phyloP scores from a whole-genome alignment of 2,329 filamentous ascomycete species.

The Arthrobotrys entomopaga region DNA sequence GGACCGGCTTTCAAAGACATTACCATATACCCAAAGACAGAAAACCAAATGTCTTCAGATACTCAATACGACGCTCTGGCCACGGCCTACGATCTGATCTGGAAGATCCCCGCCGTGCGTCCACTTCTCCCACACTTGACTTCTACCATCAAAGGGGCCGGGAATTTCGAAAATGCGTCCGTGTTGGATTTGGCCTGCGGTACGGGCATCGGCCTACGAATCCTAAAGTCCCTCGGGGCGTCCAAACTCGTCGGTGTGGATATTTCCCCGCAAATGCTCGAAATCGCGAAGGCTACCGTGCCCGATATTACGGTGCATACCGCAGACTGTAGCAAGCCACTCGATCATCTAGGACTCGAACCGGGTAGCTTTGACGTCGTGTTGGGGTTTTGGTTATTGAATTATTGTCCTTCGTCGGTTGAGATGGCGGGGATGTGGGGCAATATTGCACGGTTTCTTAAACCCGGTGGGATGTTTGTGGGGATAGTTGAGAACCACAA shows the following conservation, averaged over 20 bases:
- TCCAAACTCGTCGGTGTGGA: slow-evolving; percentile 8
- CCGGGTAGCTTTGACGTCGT: not conserved
- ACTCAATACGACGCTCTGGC: slow-evolving; percentile 4
- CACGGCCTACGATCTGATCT: slow-evolving; percentile 1
- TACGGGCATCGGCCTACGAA: not conserved
- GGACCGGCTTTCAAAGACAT: no score
- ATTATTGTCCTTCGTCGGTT: slow-evolving; percentile 6
- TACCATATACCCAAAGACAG: not conserved
- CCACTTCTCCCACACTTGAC: not conserved
- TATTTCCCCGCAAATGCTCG: slow-evolving; percentile 10
- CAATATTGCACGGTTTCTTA: not conserved
- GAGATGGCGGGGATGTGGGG: slow-evolving; percentile 5
- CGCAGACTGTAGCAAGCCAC: not conserved
- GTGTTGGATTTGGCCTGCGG: slow-evolving; percentile 1
- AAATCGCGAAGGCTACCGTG: not conserved
- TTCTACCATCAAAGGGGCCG: not conserved
- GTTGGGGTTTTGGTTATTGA: not conserved
- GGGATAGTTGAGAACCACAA: slow-evolving; percentile 11
- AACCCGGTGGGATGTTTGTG: slow-evolving; percentile 6
- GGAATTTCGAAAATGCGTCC: not conserved
- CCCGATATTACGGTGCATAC: not conserved
- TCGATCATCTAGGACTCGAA: not conserved
- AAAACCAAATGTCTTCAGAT: not conserved
- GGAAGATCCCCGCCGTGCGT: not conserved
- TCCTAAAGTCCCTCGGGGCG: not conserved